Percentiles rank a stretch among this genome's conserved stretches.
Conservation (phyloP, 441 rosid genomes). For the Croton setiger region DNA sequence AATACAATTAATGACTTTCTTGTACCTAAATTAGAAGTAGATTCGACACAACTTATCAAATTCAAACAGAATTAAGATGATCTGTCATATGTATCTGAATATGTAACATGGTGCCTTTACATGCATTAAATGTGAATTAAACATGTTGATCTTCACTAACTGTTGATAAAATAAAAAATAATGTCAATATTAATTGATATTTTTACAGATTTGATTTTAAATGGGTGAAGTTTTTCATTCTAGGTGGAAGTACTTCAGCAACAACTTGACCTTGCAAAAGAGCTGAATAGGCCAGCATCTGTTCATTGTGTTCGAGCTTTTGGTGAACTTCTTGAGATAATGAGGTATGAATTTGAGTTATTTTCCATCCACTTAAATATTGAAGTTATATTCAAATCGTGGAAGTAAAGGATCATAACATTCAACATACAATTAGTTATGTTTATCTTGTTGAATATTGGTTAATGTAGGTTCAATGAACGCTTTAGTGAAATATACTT, state of each 20-base stretch:
- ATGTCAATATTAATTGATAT: not conserved
- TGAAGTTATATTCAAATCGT: not conserved
- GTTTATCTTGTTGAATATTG: not conserved
- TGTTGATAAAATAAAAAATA: not conserved
- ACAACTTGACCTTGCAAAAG: constrained; percentile 86
- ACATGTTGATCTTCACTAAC: not conserved
- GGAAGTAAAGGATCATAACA: not conserved
- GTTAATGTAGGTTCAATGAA: not conserved
- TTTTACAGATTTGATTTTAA: not conserved
- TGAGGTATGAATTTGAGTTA: constrained; percentile 47
- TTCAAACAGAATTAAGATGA: not conserved
- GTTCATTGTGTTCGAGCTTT: constrained; percentile 87
- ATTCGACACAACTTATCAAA: not conserved
- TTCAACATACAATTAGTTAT: not conserved
- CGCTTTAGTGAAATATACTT: not conserved
- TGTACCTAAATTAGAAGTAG: constrained; percentile 3
- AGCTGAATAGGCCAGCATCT: constrained; percentile 68
- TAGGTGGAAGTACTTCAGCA: constrained; percentile 67
- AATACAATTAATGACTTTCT: not conserved
- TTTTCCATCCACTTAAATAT: not conserved
- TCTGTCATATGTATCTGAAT: not conserved
- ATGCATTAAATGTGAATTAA: not conserved
- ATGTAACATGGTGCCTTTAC: not conserved
- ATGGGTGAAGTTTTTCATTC: constrained; percentile 11
- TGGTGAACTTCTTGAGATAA: constrained; percentile 68